phyloP scores from a whole-genome alignment of 495 filamentous ascomycete species.

The Xylaria sp. region DNA sequence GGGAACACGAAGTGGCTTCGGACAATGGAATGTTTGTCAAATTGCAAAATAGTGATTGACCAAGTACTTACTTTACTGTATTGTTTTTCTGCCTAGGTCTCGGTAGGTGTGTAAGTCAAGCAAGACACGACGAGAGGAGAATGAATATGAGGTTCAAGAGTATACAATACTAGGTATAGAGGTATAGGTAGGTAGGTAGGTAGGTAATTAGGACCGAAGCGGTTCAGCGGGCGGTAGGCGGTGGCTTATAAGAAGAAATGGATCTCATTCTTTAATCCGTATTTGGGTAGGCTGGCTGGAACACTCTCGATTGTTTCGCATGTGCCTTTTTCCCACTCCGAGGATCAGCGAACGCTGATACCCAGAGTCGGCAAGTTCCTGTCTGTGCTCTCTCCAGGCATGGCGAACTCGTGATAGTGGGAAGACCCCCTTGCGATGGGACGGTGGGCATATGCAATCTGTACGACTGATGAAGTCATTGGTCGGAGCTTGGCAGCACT shows the following conservation, averaged over 20 bases:
- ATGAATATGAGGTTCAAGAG: not conserved
- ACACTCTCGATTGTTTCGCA: slow-evolving; percentile 33
- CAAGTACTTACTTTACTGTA: slow-evolving; percentile 5
- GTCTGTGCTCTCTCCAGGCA: not conserved
- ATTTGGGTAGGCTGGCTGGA: slow-evolving; percentile 13
- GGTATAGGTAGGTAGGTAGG: too few relatives aligned
- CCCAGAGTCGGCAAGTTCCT: slow-evolving; percentile 14
- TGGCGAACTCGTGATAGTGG: slow-evolving; percentile 13
- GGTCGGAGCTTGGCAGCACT: slow-evolving; percentile 10
- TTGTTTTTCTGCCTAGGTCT: too few relatives aligned
- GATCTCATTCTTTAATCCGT: slow-evolving; percentile 16
- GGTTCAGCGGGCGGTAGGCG: not conserved
- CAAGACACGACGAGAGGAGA: not conserved
- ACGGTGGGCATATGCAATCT: slow-evolving; percentile 15
- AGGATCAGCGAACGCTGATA: not conserved
- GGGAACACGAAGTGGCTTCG: not conserved
- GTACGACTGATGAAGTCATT: slow-evolving; percentile 30
- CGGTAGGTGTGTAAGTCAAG: not conserved
- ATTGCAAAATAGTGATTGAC: slow-evolving; percentile 15
- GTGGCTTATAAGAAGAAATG: slow-evolving; percentile 20
- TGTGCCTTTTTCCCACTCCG: slow-evolving; percentile 32
- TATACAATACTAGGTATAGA: too few relatives aligned
- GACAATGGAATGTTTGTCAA: not conserved
- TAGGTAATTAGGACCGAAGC: not conserved
- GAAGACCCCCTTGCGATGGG: slow-evolving; percentile 9